Evolutionary conservation across 345 rosid genomes (phyloP), one percentile per base, ranked within the genome.

Genomic region (Eutrema yunnanense): DNA sequence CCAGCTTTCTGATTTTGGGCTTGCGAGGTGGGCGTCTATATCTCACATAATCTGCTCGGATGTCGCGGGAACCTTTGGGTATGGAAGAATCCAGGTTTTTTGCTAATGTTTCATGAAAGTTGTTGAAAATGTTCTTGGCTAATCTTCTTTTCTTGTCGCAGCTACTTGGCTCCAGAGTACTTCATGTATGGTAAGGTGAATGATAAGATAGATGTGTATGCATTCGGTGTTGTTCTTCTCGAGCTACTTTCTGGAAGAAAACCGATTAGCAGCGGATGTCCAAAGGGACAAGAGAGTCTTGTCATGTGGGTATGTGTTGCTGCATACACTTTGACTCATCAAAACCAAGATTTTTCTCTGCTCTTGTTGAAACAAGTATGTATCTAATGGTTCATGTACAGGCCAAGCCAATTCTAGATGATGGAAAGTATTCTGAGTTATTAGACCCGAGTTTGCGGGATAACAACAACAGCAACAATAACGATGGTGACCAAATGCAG

Each of bases 121-220:
- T 73, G 56, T 43, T 52, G 29, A 52, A 69, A 26, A 50, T n/a
- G 51, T 67, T 41, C 30, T 47, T 49, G 41, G 36, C 42, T 56
- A 36, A 71, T 29, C 43, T 64, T 77, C 4, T 14, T 19, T 76
- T 65, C 56, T 47, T 62, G 48, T 50, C 80, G 79, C 83, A 94
- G 98, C 41, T 95, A 96, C 84, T 74, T 96, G 87, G 99, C 99
- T 65, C 99, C 99, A 8, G 99, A 96, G 69, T 96, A 96, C 73
- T 90, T 96, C 73, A 85, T 90, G 97, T 85, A 85, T 69, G 99
- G 98, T 29, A 92, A 87, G 76, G 90, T 92, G 59, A 92, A 85
- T 65, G 86, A 96, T 77, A 96, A 90, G 83, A 82, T 92, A 37
- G 99, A 96, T 78, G 97, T 90, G 56, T 95, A 87, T 74, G 96